Evolutionary conservation across 768 basidiomycete species (phyloP).

Genomic region (Dacryopinax spathularia): DNA sequence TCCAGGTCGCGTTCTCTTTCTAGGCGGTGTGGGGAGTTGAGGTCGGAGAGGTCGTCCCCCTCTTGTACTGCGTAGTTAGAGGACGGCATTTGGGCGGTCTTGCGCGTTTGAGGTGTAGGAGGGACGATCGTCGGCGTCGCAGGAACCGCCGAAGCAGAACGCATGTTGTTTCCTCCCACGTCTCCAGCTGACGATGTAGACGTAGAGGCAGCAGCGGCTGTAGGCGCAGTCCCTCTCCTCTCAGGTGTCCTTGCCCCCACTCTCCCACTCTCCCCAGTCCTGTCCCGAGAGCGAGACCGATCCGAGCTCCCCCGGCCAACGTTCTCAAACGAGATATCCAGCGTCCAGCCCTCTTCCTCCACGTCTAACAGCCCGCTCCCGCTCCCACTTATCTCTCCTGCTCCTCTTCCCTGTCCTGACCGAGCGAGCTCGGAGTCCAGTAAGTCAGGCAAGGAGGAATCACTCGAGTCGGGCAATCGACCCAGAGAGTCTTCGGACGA

Average conservation of each 20-base stretch:
- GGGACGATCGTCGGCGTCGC: slow-evolving; percentile 14
- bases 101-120: slow-evolving; percentile 11
- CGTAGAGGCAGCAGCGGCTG: neutral
- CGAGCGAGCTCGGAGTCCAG: too few species aligned
- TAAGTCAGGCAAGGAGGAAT: too few species aligned
- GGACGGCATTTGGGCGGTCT: too few species aligned
- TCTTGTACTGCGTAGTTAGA: too few species aligned
- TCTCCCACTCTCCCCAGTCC: neutral
- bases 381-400: neutral
- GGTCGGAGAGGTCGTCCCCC: slow-evolving; percentile 4
- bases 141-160: too few species aligned
- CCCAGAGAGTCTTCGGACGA: too few species aligned
- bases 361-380: neutral
- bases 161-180: too few species aligned
- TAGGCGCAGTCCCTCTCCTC: neutral
- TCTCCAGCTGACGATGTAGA: too few species aligned
- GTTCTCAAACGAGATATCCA: neutral
- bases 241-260: neutral
- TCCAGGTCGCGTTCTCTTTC: neutral
- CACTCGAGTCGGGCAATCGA: too few species aligned
- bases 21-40: neutral
- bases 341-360: neutral
- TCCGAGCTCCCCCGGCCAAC: neutral
- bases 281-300: neutral
- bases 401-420: neutral